Evolutionary conservation across 2,329 filamentous ascomycete species (phyloP), one percentile per base, ranked within the genome.

Genomic region (Monilinia fructigena): DNA sequence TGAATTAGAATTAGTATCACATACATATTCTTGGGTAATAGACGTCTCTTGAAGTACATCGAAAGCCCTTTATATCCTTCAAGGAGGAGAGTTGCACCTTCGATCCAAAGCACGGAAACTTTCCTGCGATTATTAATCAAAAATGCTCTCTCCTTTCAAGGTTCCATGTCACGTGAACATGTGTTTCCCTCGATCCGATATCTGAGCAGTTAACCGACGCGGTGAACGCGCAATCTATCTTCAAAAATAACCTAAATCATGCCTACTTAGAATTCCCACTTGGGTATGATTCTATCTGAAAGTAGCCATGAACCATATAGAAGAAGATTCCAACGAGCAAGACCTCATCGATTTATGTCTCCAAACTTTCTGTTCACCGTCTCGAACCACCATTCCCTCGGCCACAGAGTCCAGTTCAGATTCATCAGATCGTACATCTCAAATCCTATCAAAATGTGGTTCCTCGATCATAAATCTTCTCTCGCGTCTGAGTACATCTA

Each of bases 391-490:
- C 3, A 3, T 23, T 18, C 10, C 45, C 10, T 18, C 42, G 35
- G 12, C 8, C 42, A 60, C 47, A 3, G 26, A n/a, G 48, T 5
- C 5, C 10, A 7, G 20, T 12, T 26, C 45, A 38, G 4, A 26
- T 26, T 12, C 8, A 38, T 26, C 45, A 38, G 58, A 60, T 12
- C 35, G 48, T 12, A 50, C 58, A 3, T 23, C 58, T 12, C 45
- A 40, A 48, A 3, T 20, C 40, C 59, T 67, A 12, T 61, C 35
- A 4, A 56, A 31, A 23, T 73, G 72, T 40, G 72, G 69, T 31
- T 23, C 47, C 2, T 59, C 71, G 1, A 69, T 74, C 45, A 11
- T 72, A 14, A 38, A 63, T 16, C 68, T 74, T 1, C 55, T 74
- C 3, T 20, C 60, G 35, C 59, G 55, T 18, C 62, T 73, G 35